Evolutionary conservation across 148 eudicot genomes (phyloP).

Genomic region (Cornus suecica): DNA sequence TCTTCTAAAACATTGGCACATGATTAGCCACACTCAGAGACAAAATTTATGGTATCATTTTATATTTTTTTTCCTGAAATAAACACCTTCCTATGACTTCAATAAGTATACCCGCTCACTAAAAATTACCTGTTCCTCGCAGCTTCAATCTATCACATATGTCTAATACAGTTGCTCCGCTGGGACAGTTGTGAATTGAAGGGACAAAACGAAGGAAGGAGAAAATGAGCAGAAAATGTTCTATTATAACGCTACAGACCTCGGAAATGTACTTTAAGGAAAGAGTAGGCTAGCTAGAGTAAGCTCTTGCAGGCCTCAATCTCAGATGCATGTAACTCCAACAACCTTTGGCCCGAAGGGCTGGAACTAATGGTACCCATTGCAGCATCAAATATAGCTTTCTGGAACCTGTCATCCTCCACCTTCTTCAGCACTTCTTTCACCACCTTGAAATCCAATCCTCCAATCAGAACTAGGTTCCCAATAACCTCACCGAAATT

Average conservation of each 20-base stretch:
- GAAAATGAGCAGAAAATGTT: conserved; percentile 8
- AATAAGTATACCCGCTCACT: conserved; percentile 43
- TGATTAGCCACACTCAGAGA: conserved; percentile 28
- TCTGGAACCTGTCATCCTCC: conserved; percentile 52
- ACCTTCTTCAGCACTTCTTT: conserved; percentile 49
- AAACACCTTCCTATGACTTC: conserved; percentile 28
- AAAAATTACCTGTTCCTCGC: conserved; percentile 22
- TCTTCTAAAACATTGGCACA: conserved; percentile 16
- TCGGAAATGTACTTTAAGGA: background rate
- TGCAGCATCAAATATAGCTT: conserved; percentile 46
- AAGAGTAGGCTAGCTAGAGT: conserved; percentile 23
- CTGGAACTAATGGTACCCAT: conserved; percentile 29
- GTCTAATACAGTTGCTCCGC: conserved; percentile 29
- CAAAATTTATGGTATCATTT: conserved; percentile 39
- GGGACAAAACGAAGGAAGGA: conserved; percentile 7
- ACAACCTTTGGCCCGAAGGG: conserved; percentile 35
- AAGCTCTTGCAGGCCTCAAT: conserved; percentile 57
- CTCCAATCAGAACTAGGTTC: conserved; percentile 41
- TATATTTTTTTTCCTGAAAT: conserved; percentile 14
- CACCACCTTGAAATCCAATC: conserved; percentile 43
- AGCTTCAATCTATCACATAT: conserved; percentile 21
- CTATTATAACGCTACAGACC: conserved; percentile 14
- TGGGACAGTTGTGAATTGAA: conserved; percentile 19
- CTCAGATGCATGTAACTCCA: conserved; percentile 54
- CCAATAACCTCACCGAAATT: conserved; percentile 70